Conservation (phyloP, 371 early-diverging fungal species). For the Rhizopus arrhizus region DNA sequence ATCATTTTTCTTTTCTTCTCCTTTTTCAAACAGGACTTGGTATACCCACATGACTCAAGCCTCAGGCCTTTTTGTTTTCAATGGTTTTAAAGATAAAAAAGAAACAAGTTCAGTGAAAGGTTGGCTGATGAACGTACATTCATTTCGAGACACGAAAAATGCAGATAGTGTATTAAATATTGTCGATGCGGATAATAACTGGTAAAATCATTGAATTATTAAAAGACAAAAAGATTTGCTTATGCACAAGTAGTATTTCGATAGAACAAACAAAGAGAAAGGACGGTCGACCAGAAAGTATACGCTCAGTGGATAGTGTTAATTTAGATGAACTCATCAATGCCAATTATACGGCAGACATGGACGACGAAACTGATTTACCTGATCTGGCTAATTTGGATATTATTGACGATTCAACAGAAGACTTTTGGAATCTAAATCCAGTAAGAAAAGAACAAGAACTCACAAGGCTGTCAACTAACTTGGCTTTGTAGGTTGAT, state of each 20-base stretch:
- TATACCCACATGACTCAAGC: constrained; percentile 22
- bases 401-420: constrained; percentile 31
- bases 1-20: not conserved
- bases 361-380: constrained; percentile 37
- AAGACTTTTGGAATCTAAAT: constrained; percentile 39
- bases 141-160: constrained; percentile 9
- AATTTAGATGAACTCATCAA: constrained; percentile 39
- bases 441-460: constrained; percentile 3
- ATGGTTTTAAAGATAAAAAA: constrained; percentile 8
- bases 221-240: not conserved
- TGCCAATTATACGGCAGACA: constrained; percentile 34
- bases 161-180: constrained; percentile 7
- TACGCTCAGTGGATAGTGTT: constrained; percentile 37
- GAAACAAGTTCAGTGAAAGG: constrained; percentile 16
- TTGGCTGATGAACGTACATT: constrained; percentile 30
- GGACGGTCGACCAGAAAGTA: constrained; percentile 28
- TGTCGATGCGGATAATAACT: constrained; percentile 30
- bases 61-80: constrained; percentile 24
- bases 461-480: not conserved
- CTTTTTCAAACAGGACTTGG: not conserved
- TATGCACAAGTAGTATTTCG: constrained; percentile 16
- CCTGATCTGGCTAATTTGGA: constrained; percentile 31
- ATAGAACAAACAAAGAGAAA: constrained; percentile 7
- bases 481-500: not conserved
- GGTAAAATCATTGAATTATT: constrained; percentile 10